Conservation (phyloP, 164 flowering plant genomes). For the Kingdonia uniflora region DNA sequence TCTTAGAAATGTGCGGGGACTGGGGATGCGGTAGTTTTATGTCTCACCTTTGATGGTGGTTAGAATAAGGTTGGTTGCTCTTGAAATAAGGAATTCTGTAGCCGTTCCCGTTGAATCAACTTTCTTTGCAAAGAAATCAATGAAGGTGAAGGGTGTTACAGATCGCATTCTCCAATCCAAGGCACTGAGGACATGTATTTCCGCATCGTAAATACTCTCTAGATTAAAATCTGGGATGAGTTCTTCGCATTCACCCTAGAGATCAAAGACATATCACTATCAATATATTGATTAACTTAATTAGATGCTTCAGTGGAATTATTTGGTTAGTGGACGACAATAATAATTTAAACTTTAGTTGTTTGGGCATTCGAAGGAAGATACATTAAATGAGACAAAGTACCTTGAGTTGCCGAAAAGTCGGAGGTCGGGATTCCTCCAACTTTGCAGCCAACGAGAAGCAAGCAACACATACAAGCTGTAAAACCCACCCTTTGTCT, state of each 20-base stretch:
- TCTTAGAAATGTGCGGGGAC: too few relatives aligned
- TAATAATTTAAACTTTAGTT: too few relatives aligned
- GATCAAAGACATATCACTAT: neutral
- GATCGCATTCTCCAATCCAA: constrained; percentile 82
- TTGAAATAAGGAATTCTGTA: constrained; percentile 37
- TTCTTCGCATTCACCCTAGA: constrained; percentile 51
- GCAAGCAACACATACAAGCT: constrained; percentile 76
- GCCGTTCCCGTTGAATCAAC: constrained; percentile 48
- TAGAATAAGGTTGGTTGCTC: constrained; percentile 63
- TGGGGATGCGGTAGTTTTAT: too few relatives aligned
- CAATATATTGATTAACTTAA: neutral
- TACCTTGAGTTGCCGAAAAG: constrained; percentile 83
- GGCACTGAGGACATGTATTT: constrained; percentile 55
- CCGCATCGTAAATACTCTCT: constrained; percentile 66
- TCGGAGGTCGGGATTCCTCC: constrained; percentile 92
- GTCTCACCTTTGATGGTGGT: constrained; percentile 56
- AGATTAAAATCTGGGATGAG: constrained; percentile 49
- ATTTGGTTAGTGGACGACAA: neutral
- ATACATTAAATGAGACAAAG: neutral
- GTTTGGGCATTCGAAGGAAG: neutral
- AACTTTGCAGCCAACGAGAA: constrained; percentile 92
- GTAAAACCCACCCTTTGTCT: constrained; percentile 78
- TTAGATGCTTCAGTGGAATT: neutral
- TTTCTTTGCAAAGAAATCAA: constrained; percentile 62
- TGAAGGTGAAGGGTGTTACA: constrained; percentile 76